phyloP scores from a whole-genome alignment of 306 rosid genomes.

The Acacia acuminata region DNA sequence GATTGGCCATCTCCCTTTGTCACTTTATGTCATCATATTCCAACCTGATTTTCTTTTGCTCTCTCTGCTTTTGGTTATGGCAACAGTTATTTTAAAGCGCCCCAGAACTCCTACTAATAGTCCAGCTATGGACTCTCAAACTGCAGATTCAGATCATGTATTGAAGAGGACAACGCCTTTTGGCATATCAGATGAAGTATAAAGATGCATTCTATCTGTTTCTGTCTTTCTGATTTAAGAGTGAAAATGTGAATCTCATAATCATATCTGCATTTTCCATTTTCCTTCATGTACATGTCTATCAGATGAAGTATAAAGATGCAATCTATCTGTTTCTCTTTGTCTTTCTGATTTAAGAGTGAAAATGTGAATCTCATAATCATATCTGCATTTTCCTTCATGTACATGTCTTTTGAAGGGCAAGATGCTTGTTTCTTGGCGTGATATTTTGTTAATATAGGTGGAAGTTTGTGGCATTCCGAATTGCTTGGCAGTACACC shows the following conservation, averaged over 20 bases:
- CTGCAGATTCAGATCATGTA: slow-evolving; percentile 95
- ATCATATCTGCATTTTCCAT: not conserved
- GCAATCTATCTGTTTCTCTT: slow-evolving; percentile 17
- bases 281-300: not conserved
- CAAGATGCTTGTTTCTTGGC: not conserved
- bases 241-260: slow-evolving; percentile 28
- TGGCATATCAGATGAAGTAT: slow-evolving; percentile 90
- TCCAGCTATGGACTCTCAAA: slow-evolving; percentile 94
- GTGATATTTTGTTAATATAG: not conserved
- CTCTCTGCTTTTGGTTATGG: slow-evolving; percentile 37
- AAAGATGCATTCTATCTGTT: slow-evolving; percentile 24
- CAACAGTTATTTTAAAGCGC: slow-evolving; percentile 84
- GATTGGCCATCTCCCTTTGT: not conserved
- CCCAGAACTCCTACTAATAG: slow-evolving; percentile 95
- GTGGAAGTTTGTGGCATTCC: slow-evolving; percentile 14
- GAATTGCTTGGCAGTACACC: slow-evolving; percentile 6
- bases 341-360: slow-evolving; percentile 27
- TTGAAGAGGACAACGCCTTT: slow-evolving; percentile 93
- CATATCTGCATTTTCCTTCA: slow-evolving; percentile 19
- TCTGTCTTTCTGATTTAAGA: slow-evolving; percentile 26
- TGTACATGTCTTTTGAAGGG: slow-evolving; percentile 3
- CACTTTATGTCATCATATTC: slow-evolving; percentile 13
- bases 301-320: slow-evolving; percentile 74
- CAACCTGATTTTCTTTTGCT: slow-evolving; percentile 30
- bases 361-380: slow-evolving; percentile 27